Conservation (phyloP, 1,139 yeast species). For the Zygoascus sp. region DNA sequence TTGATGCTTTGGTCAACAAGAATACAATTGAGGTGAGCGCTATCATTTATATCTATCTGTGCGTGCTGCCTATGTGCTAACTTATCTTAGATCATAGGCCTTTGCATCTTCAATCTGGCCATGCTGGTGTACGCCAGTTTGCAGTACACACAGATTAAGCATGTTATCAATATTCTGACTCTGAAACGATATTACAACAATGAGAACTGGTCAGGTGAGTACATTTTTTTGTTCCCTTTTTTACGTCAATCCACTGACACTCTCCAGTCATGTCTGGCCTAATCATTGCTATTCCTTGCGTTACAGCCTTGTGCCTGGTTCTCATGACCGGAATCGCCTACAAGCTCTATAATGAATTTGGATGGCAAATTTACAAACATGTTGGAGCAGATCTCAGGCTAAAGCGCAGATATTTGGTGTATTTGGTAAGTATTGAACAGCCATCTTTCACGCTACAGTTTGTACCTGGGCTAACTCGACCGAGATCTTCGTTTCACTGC, state of each 20-base stretch:
- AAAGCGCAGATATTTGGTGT: slow-evolving; percentile 40
- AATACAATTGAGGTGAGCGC: slow-evolving; percentile 38
- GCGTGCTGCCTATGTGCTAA: background rate
- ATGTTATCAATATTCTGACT: slow-evolving; percentile 29
- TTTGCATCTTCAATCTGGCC: slow-evolving; percentile 45
- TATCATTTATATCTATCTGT: slow-evolving; percentile 19
- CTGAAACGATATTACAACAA: slow-evolving; percentile 35
- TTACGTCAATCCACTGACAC: background rate
- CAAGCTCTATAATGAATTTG: slow-evolving; percentile 42
- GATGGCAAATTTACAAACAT: slow-evolving; percentile 49
- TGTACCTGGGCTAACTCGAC: no score
- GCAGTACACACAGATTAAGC: slow-evolving; percentile 45
- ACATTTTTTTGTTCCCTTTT: background rate
- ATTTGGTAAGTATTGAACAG: slow-evolving; percentile 35
- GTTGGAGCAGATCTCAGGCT: slow-evolving; percentile 49
- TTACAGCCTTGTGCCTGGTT: slow-evolving; percentile 42
- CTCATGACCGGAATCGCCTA: slow-evolving; percentile 37
- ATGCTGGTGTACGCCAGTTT: slow-evolving; percentile 50
- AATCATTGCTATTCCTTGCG: slow-evolving; percentile 46
- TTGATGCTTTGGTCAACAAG: slow-evolving; percentile 43
- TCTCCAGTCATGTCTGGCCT: slow-evolving; percentile 32
- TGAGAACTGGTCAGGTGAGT: slow-evolving; percentile 26
- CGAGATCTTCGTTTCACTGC: slow-evolving; percentile 37
- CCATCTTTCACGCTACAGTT: no score
- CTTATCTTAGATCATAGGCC: slow-evolving; percentile 33